These are phyloP conservation scores for Neurospora tetrasperma DNA, from an alignment of 495 filamentous ascomycete species.

Conservation along the genomic window DNA sequence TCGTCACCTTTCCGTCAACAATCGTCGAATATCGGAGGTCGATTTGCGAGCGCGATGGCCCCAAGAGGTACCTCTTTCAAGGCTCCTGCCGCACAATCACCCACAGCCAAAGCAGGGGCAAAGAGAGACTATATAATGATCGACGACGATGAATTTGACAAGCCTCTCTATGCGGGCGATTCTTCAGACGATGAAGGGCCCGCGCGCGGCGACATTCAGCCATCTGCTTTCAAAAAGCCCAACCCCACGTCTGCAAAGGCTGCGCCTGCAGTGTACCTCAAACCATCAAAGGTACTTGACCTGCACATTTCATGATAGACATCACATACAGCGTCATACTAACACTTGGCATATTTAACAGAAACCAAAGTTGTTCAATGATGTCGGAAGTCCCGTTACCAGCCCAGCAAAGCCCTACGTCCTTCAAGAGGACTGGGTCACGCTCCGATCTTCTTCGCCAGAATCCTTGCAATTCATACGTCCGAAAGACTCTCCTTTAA, in stretches of 20 bases:
- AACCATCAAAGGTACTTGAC: not conserved
- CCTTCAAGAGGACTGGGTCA: slow-evolving; percentile 17
- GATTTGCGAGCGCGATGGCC: slow-evolving; percentile 20
- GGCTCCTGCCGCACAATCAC: slow-evolving; percentile 11
- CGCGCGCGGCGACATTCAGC: slow-evolving; percentile 55
- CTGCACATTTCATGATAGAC: not conserved
- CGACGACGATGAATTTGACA: slow-evolving; percentile 34
- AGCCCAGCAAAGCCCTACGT: slow-evolving; percentile 11
- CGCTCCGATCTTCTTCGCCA: slow-evolving; percentile 9
- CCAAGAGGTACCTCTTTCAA: slow-evolving; percentile 41
- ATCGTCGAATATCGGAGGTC: slow-evolving; percentile 75
- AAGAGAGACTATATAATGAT: slow-evolving; percentile 29
- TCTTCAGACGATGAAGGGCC: slow-evolving; percentile 36
- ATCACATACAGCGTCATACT: not conserved
- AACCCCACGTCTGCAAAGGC: not conserved
- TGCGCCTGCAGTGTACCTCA: not conserved
- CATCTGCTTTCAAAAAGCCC: slow-evolving; percentile 47
- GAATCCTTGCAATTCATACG: slow-evolving; percentile 9
- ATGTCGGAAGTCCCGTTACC: slow-evolving; percentile 12
- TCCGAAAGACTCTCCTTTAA: not conserved
- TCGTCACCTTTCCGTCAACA: slow-evolving; percentile 54
- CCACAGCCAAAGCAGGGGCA: not conserved
- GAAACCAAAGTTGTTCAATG: not conserved
- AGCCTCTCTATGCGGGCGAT: slow-evolving; percentile 27
- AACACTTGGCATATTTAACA: not conserved